Conservation (phyloP, 2,329 filamentous ascomycete genomes). For the Paraphaeosphaeria minitans region DNA sequence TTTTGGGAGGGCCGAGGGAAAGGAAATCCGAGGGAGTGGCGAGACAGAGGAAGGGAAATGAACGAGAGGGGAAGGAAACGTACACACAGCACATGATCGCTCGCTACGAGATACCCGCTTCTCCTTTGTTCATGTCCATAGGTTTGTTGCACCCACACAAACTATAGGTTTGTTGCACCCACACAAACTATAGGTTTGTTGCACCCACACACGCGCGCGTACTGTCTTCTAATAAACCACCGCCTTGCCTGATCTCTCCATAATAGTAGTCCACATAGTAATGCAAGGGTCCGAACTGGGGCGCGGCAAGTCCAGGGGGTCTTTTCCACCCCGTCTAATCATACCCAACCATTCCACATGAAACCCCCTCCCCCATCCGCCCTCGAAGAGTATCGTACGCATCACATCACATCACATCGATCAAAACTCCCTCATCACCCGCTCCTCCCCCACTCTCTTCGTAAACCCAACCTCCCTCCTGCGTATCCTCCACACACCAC, state of each 20-base stretch:
- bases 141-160: neutral
- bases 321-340: no score
- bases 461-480: constrained; percentile 47
- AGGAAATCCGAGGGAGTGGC: no score
- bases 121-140: constrained; percentile 2
- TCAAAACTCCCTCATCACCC: constrained; percentile 43
- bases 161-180: constrained; percentile 1
- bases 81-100: neutral
- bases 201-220: neutral
- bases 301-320: no score
- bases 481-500: constrained; percentile 48
- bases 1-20: neutral
- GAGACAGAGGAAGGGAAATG: no score
- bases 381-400: no score
- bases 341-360: no score
- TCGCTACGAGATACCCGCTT: constrained; percentile 14
- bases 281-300: no score
- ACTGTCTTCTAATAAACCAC: neutral
- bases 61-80: neutral
- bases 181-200: neutral
- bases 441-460: constrained; percentile 41
- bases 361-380: no score
- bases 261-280: neutral
- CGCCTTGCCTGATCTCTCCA: neutral
- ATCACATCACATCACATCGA: no score